Evolutionary conservation across 768 basidiomycete genomes (phyloP), one percentile per base, ranked within the genome.

Genomic region (Strobilomyces dryophilus): DNA sequence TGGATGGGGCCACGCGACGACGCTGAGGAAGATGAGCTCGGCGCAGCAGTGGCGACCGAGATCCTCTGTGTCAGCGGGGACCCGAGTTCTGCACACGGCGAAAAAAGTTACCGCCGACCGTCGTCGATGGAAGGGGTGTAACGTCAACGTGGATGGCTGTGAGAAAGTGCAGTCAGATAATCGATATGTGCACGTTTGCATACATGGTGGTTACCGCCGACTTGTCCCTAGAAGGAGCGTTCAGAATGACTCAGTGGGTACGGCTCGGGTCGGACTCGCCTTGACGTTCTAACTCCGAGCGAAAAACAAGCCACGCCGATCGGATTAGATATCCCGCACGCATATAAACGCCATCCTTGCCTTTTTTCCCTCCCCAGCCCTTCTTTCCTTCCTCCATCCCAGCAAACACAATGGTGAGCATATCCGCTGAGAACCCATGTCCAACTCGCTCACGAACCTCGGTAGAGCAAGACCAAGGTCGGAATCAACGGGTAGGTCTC

Each of bases 401-500:
- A 53, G 21, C 53, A 51, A 18, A 14, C 32, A 65, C 48, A 56
- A 69, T 69, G 68, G 68, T 69, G 35, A 53, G 68, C 17, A 9
- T 44, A 20, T 15, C 8, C 29, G 2, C 17, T 8, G 9, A 32
- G n/a, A 15, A 6, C 1, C 1, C 8, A 17, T 1, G 3, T 36
- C 34, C 1, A 6, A n/a, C 21, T 56, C 37, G 26, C 43, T 68
- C 1, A 68, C 11, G 2, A 27, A 17, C 1, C 24, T 4, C 37
- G 32, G 6, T 41, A 76, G 71, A 85, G n/a, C n/a, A n/a, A n/a
- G n/a, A n/a, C n/a, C n/a, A n/a, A n/a, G n/a, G 92, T 94, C 71
- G 94, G 94, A 64, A 97, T 97, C 79, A 97, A 97, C 76, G 93
- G 93, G 92, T 95, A 76, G 61, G 82, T 61, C 35, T 49, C 51